Evolutionary conservation across 2,329 filamentous ascomycete species (phyloP).

Genomic region (Colletotrichum eremochloae): DNA sequence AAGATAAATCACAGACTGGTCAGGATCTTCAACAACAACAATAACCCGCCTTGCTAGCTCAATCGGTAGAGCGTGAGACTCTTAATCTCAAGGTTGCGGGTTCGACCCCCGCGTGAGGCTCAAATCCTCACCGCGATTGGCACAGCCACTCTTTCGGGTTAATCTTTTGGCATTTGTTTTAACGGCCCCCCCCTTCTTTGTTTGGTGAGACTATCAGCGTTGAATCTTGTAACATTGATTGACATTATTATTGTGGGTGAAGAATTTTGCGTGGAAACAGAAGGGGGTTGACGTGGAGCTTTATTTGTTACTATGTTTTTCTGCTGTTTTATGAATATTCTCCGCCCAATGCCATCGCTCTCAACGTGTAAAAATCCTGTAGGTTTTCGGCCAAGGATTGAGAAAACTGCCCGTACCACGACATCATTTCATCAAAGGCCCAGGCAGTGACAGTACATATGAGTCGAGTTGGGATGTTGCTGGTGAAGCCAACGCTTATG

Average conservation of each 20-base stretch:
- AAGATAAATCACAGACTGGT: too few relatives aligned
- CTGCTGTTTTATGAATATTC: neutral
- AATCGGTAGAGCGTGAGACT: constrained; percentile 83
- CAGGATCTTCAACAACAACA: too few relatives aligned
- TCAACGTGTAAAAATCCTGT: neutral
- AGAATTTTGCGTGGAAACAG: neutral
- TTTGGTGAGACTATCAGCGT: neutral
- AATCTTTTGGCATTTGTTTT: neutral
- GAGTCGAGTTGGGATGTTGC: too few relatives aligned
- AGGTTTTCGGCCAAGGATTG: neutral
- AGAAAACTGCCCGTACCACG: neutral
- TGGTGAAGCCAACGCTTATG: too few relatives aligned
- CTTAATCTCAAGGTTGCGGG: constrained; percentile 57
- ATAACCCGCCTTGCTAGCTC: constrained; percentile 65
- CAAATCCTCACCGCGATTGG: constrained; percentile 42
- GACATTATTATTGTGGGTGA: neutral
- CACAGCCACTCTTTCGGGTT: neutral
- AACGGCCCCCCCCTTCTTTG: too few relatives aligned
- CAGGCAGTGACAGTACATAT: too few relatives aligned
- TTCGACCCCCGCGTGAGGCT: constrained; percentile 47
- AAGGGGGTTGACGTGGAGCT: neutral
- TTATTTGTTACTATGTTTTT: neutral
- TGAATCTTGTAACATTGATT: neutral
- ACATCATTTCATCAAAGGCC: too few relatives aligned
- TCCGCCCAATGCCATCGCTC: too few relatives aligned